Base-by-base conservation (phyloP, 208 protist species). In the Porcisia deanei region DNA sequence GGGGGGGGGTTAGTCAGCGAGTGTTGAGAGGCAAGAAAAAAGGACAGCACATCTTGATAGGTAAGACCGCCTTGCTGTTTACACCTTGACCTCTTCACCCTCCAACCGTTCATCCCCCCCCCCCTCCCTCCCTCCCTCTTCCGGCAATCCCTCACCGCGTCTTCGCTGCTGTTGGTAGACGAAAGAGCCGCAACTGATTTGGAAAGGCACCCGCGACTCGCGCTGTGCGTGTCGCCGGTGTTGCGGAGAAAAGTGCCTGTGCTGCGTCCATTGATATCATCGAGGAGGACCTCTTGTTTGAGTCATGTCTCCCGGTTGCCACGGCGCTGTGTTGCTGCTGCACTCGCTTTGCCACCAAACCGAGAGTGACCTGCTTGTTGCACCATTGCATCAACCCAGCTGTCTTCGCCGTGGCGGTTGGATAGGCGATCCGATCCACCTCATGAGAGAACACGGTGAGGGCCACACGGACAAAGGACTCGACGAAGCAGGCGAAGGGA, bases 391-490 rank as follows among this genome's bases (percentile, higher is more conserved):
- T 92, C 18, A 96, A 83, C 25, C 87, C 89, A 0, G 61, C 45
- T 9, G 88, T 74, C 68, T 93, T 94, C 34, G 81, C 67, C 1
- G 75, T 73, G 52, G 86, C 84, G 37, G 92, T 90, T 34, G 89
- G 91, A 77, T 91, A 93, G 58, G 83, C 84, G 5, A 64, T 37
- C 8, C 53, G 55, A 53, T 93, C 85, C 52, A 78, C 81, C 14
- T 72, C 67, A 18, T 83, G 87, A 9, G 87, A 85, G 75, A 96
- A 96, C n/a, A 85, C 85, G 0, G 86, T 91, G 73, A 94, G 76
- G 34, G 86, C 90, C 2, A 96, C 85, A 18, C 92, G 89, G n/a
- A 88, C 81, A 81, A 94, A 91, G 3, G 85, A 81, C 64, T 96
- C 89, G 18, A 90, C 80, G 78, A 96, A 96, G 60, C 78, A 67